Base-by-base conservation (phyloP, 2,329 filamentous ascomycete species). In the Dactylonectria estremocensis region DNA sequence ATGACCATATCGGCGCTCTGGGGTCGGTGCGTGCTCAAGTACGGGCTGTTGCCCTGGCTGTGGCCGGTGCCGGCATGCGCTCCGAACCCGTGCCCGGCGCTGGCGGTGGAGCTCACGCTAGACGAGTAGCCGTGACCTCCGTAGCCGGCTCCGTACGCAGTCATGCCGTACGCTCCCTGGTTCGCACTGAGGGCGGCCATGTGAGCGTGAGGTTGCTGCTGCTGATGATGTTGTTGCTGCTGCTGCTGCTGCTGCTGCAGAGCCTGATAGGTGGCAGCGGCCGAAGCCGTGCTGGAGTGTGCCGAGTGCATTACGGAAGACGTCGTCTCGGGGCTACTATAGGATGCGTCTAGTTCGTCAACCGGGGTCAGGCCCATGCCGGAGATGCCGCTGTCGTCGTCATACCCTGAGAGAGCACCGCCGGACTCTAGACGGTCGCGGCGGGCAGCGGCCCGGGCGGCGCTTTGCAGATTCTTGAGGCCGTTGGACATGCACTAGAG, bases 401-500 rank as follows among this genome's bases (percentile, higher is more conserved):
- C 87, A 85, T 88, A 89, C 81, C 82, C 84, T 80, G 79, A 77
- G 62, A 79, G 70, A 73, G 76, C 68, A 62, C 74, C 77, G 70
- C 77, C 77, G 66, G 75, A 82, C 80, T 87, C 87, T 73, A 88
- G 82, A 67, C 88, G 89, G 82, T 90, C 91, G 75, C 91, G 91
- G 71, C 91, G 89, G 66, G 88, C 86, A 65, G 88, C 89, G 63
- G 91, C 88, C 69, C 92, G 89, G 71, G 90, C 87, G 59, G 90
- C 89, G 74, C 90, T 90, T 78, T 92, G 91, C 65, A 96, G 87
- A 80, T 93, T 95, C 83, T 95, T 95, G 74, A 95, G 84, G 40
- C 94, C 93, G 77, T 92, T 93, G 79, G 92, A 91, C 90, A 96
- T 93, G 82, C 92, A 94, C 93, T 95, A 72, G 18, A 22, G 35